These are phyloP conservation scores for Auriscalpium microsporum DNA, from an alignment of 768 basidiomycete genomes.

Conservation along the genomic window DNA sequence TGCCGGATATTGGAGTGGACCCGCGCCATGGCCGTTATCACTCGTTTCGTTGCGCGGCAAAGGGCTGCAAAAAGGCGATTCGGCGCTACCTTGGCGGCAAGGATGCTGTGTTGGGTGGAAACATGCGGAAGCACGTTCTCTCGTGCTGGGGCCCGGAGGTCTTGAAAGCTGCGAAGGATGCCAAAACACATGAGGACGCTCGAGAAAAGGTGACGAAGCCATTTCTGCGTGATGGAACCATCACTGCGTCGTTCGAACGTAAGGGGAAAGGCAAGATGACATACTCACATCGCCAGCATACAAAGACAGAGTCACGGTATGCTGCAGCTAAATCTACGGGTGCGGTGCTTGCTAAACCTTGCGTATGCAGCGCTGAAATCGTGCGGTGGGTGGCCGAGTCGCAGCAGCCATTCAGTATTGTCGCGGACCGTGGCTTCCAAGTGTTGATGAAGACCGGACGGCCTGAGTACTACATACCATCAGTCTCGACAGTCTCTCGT, in stretches of 20 bases:
- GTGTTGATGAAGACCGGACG: too few species aligned
- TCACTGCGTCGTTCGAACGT: neutral
- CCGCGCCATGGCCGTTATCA: conserved; percentile 14
- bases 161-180: neutral
- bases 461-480: too few species aligned
- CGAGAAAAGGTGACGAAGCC: neutral
- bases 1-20: conserved; percentile 17
- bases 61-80: conserved; percentile 12
- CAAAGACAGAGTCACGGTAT: neutral
- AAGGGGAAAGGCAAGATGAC: neutral
- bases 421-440: neutral
- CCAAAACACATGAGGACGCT: neutral
- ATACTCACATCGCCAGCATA: neutral
- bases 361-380: neutral
- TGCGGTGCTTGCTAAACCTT: neutral
- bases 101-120: conserved; percentile 14
- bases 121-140: neutral
- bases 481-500: too few species aligned
- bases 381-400: neutral
- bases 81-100: conserved; percentile 18
- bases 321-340: too few species aligned
- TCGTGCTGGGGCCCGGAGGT: conserved; percentile 1
- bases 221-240: neutral
- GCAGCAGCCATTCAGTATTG: neutral
- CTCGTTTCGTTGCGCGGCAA: conserved; percentile 19